Base-by-base conservation (phyloP, 1,284 basidiomycete species). In the Somion occarium region DNA sequence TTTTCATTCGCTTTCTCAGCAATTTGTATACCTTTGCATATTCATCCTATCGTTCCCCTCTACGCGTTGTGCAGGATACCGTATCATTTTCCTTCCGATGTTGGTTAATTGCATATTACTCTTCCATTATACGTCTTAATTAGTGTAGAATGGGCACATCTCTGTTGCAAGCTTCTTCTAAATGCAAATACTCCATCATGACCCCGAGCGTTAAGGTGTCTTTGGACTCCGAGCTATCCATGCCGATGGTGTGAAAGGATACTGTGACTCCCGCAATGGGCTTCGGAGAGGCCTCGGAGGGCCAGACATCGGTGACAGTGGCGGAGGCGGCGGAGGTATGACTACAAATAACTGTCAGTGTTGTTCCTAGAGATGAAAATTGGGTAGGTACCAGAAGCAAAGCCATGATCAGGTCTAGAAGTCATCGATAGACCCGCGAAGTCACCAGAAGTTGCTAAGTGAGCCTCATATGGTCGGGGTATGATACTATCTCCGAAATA, bases 61-160 rank as follows among this genome's bases (percentile, higher is more conserved):
- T 22, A 45, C 30, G 30, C 45, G 34, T 48, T 39, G 27, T 46
- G 49, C 49, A 45, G 34, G 49, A 46, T 51, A 51, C 49, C 43
- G 27, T 46, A 51, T 27, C 30, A 42, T 18, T 44, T 51, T 20
- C 11, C 20, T 45, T 51, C 34, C 19, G 4, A 15, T 13, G 44
- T 45, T 51, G 39, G 44, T 46, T 45, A 51, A 44, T 51, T 9
- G 4, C 44, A 37, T 37, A 7, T 5, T 39, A 51, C 11, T 25
- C 45, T 50, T 34, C 20, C 22, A 49, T 27, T 44, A 49, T 23
- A 20, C 38, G 25, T 39, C 39, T 44, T 51, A 51, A 46, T 51
- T 38, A n/a, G 15, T 51, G 49, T 51, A 51, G 49, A 38, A 49
- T 43, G 26, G n/a, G 23, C 12, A 22, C 5, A 34, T 34, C 30